phyloP scores from a whole-genome alignment of 257 asterid genomes.

The Nemophila menziesii region DNA sequence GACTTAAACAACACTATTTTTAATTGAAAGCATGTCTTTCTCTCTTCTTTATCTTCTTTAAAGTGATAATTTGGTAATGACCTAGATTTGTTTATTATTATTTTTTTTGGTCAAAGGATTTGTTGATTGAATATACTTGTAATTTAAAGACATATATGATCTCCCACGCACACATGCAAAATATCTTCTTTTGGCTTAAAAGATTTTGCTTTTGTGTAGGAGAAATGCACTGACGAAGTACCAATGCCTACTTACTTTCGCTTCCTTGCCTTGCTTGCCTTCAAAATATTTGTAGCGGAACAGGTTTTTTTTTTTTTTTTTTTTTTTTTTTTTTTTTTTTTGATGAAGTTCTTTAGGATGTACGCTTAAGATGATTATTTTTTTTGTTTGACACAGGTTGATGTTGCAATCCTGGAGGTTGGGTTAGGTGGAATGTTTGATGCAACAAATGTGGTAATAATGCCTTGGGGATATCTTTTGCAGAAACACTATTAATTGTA shows the following conservation, averaged over 20 bases:
- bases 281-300: conserved; percentile 87
- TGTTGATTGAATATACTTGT: neutral
- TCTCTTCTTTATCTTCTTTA: neutral
- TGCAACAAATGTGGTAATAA: conserved; percentile 99
- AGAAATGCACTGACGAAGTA: conserved; percentile 40
- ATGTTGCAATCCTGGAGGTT: conserved; percentile 92
- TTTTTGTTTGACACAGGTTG: conserved; percentile 47
- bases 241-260: conserved; percentile 98
- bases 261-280: conserved; percentile 92
- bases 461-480: conserved; percentile 13
- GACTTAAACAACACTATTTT: too few relatives aligned
- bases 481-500: conserved; percentile 1
- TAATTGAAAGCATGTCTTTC: neutral
- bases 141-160: neutral
- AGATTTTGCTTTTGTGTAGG: conserved; percentile 30
- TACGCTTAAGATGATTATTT: neutral
- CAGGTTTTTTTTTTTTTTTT: conserved; percentile 34
- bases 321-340: neutral
- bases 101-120: too few relatives aligned
- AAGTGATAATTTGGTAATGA: neutral
- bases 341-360: neutral
- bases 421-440: conserved; percentile 94
- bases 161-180: neutral
- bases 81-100: too few relatives aligned
- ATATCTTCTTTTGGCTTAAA: neutral